phyloP scores from a whole-genome alignment of 441 rosid species.

The Gossypium davidsonii region DNA sequence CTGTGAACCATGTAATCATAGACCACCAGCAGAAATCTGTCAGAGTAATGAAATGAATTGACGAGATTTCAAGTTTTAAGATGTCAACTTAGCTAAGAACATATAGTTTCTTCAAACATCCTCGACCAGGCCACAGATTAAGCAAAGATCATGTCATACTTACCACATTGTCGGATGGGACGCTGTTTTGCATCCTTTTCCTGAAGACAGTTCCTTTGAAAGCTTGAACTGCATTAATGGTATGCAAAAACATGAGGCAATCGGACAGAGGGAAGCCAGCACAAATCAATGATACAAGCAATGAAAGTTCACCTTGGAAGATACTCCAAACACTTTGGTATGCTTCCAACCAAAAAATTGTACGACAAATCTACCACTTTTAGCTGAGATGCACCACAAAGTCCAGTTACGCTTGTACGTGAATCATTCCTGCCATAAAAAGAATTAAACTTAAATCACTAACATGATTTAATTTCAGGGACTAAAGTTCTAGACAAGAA shows the following conservation, averaged over 20 bases:
- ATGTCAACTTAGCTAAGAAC: background rate
- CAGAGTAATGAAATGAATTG: background rate
- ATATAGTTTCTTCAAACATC: background rate
- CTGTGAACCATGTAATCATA: conserved; percentile 10
- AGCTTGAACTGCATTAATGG: conserved; percentile 52
- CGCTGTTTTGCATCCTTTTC: conserved; percentile 64
- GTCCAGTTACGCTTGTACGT: conserved; percentile 41
- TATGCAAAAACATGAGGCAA: conserved; percentile 16
- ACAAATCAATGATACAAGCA: conserved; percentile 10
- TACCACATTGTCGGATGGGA: conserved; percentile 62
- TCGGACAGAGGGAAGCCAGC: background rate
- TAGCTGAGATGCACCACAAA: conserved; percentile 64
- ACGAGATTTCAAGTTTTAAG: conserved; percentile 5
- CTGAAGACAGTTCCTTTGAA: conserved; percentile 88
- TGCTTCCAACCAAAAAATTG: conserved; percentile 72
- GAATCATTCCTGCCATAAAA: conserved; percentile 54
- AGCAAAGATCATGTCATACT: conserved; percentile 10
- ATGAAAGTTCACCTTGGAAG: conserved; percentile 58
- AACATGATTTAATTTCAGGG: background rate
- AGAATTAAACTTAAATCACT: background rate
- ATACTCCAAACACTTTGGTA: conserved; percentile 72
- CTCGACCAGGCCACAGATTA: background rate
- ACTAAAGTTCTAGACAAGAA: background rate
- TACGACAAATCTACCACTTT: conserved; percentile 77
- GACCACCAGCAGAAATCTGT: background rate